Conservation (phyloP, 306 rosid species). For the Quercus suber region DNA sequence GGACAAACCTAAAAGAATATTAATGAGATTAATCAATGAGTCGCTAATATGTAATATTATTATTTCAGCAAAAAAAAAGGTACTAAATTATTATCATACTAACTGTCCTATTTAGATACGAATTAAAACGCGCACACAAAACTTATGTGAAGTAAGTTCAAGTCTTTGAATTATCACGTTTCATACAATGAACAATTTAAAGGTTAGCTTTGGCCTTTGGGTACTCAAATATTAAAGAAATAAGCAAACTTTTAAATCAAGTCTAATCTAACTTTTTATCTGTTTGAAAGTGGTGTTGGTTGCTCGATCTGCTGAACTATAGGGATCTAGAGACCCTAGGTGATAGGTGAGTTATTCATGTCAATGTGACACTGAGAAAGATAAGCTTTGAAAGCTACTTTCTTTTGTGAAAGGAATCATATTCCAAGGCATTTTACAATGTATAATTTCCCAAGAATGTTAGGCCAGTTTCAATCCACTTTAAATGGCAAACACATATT, state of each 20-base stretch:
- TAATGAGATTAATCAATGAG: no score
- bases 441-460: background rate
- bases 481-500: background rate
- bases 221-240: background rate
- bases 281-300: constrained; percentile 8
- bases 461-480: constrained; percentile 13
- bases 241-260: constrained; percentile 2
- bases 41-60: no score
- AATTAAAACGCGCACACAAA: no score
- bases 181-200: no score
- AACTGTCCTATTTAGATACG: no score
- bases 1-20: no score
- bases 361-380: constrained; percentile 15
- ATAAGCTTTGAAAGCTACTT: background rate
- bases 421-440: background rate
- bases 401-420: constrained; percentile 8
- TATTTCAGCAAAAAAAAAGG: no score
- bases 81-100: no score
- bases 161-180: no score
- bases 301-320: background rate
- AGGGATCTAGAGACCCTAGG: constrained; percentile 11
- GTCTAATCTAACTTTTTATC: background rate
- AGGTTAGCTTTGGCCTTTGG: no score
- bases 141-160: no score
- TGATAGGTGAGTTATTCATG: background rate